Evolutionary conservation across 1,284 basidiomycete species (phyloP).

Genomic region (Ceratobasidium sp.): DNA sequence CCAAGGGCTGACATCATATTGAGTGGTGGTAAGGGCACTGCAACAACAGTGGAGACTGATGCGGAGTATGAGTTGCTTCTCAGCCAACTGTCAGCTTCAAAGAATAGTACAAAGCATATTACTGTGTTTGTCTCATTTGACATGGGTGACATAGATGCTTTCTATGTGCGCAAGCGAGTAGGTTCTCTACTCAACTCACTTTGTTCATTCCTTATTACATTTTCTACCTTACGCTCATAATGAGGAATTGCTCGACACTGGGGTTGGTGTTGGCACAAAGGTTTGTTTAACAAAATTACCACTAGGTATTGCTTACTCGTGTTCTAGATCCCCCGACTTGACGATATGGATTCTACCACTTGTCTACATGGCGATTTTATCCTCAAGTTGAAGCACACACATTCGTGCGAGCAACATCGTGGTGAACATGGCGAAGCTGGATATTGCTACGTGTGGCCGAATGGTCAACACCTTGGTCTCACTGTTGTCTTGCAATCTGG

Average conservation of each 20-base stretch:
- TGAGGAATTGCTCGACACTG: not conserved
- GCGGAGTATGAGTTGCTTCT: slow-evolving; percentile 28
- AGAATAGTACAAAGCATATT: slow-evolving; percentile 3
- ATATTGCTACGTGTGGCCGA: slow-evolving; percentile 50
- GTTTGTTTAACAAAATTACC: not conserved
- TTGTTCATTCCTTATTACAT: slow-evolving; percentile 17
- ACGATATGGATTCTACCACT: slow-evolving; percentile 2
- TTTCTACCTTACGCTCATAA: not conserved
- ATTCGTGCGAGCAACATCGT: slow-evolving; percentile 51
- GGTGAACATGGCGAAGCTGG: slow-evolving; percentile 53
- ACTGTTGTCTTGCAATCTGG: slow-evolving; percentile 41
- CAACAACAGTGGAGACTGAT: slow-evolving; percentile 42
- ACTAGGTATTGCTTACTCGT: slow-evolving; percentile 41
- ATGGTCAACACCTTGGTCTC: slow-evolving; percentile 29
- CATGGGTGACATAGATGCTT: slow-evolving; percentile 44
- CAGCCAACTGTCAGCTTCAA: not conserved
- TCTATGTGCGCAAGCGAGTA: slow-evolving; percentile 32
- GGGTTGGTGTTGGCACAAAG: not conserved
- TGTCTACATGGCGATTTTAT: slow-evolving; percentile 48
- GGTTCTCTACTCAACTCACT: slow-evolving; percentile 5
- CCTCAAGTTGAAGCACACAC: slow-evolving; percentile 52
- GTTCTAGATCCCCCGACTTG: slow-evolving; percentile 42
- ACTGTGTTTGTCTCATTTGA: slow-evolving; percentile 39
- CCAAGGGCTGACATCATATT: slow-evolving; percentile 36
- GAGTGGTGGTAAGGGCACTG: slow-evolving; percentile 45